These are phyloP conservation scores for Colletotrichum gloeosporioides DNA, from an alignment of 2,329 filamentous ascomycete genomes.

Conservation along the genomic window DNA sequence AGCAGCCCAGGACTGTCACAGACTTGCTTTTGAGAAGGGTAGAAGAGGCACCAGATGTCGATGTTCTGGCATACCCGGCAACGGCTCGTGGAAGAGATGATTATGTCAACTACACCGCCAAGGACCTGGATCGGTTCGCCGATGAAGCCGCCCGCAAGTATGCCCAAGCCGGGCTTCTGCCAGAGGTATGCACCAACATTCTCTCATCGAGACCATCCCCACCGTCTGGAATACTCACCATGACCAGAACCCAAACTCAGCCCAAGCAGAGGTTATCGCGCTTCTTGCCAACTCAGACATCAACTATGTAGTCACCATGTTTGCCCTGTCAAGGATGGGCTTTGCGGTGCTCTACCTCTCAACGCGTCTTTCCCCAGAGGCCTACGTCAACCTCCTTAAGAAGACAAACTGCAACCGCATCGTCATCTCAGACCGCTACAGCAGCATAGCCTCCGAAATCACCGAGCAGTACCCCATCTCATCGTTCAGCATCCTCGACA, in stretches of 20 bases:
- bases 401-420: slow-evolving; percentile 40
- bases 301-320: slow-evolving; percentile 56
- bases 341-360: slow-evolving; percentile 60
- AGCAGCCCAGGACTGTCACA: background rate
- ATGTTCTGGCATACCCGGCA: slow-evolving; percentile 26
- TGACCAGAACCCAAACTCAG: slow-evolving; percentile 4
- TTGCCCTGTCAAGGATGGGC: slow-evolving; percentile 57
- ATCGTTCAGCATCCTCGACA: slow-evolving; percentile 25
- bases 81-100: slow-evolving; percentile 24
- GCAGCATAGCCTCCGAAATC: slow-evolving; percentile 19
- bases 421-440: slow-evolving; percentile 18
- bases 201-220: background rate
- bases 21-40: slow-evolving; percentile 3
- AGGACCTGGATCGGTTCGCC: slow-evolving; percentile 27
- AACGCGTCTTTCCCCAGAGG: slow-evolving; percentile 55
- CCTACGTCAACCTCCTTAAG: slow-evolving; percentile 52
- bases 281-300: slow-evolving; percentile 55
- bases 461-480: slow-evolving; percentile 28
- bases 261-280: slow-evolving; percentile 44
- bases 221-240: background rate
- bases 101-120: slow-evolving; percentile 28
- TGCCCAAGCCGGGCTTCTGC: slow-evolving; percentile 6
- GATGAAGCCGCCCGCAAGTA: slow-evolving; percentile 25
- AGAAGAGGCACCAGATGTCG: background rate
- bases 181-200: background rate